These are phyloP conservation scores for Rhizopus sp. DNA, from an alignment of 371 early-diverging fungal genomes.

Conservation along the genomic window DNA sequence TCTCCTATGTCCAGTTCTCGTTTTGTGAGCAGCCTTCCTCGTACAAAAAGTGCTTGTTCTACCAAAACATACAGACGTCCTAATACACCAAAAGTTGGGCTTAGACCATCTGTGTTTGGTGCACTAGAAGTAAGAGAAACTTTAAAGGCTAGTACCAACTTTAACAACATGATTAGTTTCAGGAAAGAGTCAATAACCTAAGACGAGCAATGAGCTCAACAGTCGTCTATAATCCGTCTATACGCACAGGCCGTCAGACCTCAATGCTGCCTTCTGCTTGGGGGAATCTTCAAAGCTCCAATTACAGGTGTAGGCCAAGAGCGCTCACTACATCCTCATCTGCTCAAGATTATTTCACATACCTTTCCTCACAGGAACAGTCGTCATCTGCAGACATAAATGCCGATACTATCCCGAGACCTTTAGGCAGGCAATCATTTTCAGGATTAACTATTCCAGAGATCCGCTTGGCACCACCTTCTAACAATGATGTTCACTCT, in stretches of 20 bases:
- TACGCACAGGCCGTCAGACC: conserved; percentile 19
- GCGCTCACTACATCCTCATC: background rate
- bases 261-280: conserved; percentile 39
- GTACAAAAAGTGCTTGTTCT: conserved; percentile 6
- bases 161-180: conserved; percentile 27
- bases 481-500: background rate
- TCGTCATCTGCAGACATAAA: conserved; percentile 5
- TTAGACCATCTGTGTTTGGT: conserved; percentile 50
- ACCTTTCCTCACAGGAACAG: conserved; percentile 30
- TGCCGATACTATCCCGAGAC: background rate
- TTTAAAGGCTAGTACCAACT: background rate
- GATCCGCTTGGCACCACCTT: conserved; percentile 41
- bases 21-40: background rate
- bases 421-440: background rate
- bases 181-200: conserved; percentile 35
- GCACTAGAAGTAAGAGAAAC: conserved; percentile 45
- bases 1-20: conserved; percentile 26
- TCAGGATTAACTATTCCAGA: conserved; percentile 34
- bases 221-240: conserved; percentile 5
- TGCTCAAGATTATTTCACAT: conserved; percentile 43
- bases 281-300: conserved; percentile 9
- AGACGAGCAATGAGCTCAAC: conserved; percentile 31
- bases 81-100: conserved; percentile 49
- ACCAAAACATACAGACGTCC: conserved; percentile 29
- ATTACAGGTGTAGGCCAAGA: background rate